Evolutionary conservation across 2,329 filamentous ascomycete genomes (phyloP).

Genomic region (Helotiales sp.): DNA sequence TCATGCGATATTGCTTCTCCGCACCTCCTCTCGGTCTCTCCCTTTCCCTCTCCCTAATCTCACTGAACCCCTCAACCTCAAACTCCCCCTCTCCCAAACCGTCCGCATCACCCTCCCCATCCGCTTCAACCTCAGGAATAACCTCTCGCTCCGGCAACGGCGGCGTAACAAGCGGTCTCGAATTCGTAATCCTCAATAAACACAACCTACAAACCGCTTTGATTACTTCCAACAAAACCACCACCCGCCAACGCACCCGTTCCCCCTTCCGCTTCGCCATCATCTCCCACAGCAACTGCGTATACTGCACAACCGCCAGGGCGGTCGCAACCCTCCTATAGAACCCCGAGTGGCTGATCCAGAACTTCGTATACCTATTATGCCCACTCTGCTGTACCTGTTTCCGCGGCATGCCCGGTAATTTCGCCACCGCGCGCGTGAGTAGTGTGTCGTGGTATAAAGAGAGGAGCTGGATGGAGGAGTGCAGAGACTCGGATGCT

Average conservation of each 20-base stretch:
- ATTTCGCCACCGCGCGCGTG: constrained; percentile 63
- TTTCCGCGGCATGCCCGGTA: constrained; percentile 53
- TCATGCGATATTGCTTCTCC: constrained; percentile 80
- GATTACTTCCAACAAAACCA: constrained; percentile 81
- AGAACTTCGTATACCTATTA: constrained; percentile 70
- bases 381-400: constrained; percentile 57
- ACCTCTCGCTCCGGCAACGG: constrained; percentile 85
- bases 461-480: constrained; percentile 85
- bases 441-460: constrained; percentile 92
- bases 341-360: constrained; percentile 65
- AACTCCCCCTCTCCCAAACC: constrained; percentile 24
- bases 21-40: constrained; percentile 31
- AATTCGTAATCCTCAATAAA: constrained; percentile 81
- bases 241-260: constrained; percentile 83
- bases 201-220: constrained; percentile 86
- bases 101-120: constrained; percentile 50
- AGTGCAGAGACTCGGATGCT: constrained; percentile 90
- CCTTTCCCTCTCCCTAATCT: constrained; percentile 16
- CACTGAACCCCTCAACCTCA: constrained; percentile 49
- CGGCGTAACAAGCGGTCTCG: constrained; percentile 80
- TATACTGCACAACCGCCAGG: constrained; percentile 91
- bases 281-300: constrained; percentile 98
- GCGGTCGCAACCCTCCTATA: constrained; percentile 84
- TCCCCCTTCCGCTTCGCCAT: constrained; percentile 84
- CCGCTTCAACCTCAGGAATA: constrained; percentile 60